A percentile compares a stretch with the other conserved stretches of the same genome.
Evolutionary conservation across 495 filamentous ascomycete genomes (phyloP).

Genomic region (Bombardia bombarda): DNA sequence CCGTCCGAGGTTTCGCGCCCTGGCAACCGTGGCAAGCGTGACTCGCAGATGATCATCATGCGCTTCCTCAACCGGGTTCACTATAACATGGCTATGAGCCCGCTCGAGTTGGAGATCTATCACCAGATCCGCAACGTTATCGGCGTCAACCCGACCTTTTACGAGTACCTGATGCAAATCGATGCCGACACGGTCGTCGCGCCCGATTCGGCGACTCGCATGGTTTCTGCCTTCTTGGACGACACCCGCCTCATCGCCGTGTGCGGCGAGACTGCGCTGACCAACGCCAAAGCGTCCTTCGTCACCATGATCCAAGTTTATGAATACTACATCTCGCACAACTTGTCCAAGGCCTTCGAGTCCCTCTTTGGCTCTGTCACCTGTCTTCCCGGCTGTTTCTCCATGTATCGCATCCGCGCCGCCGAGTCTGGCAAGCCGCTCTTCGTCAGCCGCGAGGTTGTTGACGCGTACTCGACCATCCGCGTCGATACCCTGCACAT

Average conservation of each 20-base stretch:
- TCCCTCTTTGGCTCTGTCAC: slow-evolving; percentile 95
- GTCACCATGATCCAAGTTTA: slow-evolving; percentile 99
- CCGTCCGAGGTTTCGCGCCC: slow-evolving; percentile 93
- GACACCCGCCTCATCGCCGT: slow-evolving; percentile 88
- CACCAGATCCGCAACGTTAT: slow-evolving; percentile 99
- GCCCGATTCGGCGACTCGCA: slow-evolving; percentile 81
- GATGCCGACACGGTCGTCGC: slow-evolving; percentile 96
- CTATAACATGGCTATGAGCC: slow-evolving; percentile 92
- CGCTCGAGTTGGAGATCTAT: slow-evolving; percentile 95
- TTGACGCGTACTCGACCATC: slow-evolving; percentile 80
- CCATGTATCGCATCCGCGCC: slow-evolving; percentile 94
- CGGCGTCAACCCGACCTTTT: slow-evolving; percentile 95
- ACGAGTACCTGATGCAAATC: slow-evolving; percentile 95
- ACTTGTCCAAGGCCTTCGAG: slow-evolving; percentile 97
- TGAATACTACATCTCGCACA: slow-evolving; percentile 99
- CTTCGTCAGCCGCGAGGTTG: slow-evolving; percentile 86
- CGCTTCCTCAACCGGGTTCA: slow-evolving; percentile 97
- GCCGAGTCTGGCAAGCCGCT: slow-evolving; percentile 90
- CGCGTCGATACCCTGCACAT: slow-evolving; percentile 97
- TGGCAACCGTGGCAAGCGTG: slow-evolving; percentile 97
- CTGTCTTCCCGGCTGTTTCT: slow-evolving; percentile 95
- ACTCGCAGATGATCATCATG: slow-evolving; percentile 98
- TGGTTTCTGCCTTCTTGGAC: slow-evolving; percentile 84
- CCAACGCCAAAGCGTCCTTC: slow-evolving; percentile 86
- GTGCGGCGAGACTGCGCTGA: slow-evolving; percentile 89